Evolutionary conservation across 2,329 filamentous ascomycete species (phyloP).

Genomic region (Venturiaceae sp.): DNA sequence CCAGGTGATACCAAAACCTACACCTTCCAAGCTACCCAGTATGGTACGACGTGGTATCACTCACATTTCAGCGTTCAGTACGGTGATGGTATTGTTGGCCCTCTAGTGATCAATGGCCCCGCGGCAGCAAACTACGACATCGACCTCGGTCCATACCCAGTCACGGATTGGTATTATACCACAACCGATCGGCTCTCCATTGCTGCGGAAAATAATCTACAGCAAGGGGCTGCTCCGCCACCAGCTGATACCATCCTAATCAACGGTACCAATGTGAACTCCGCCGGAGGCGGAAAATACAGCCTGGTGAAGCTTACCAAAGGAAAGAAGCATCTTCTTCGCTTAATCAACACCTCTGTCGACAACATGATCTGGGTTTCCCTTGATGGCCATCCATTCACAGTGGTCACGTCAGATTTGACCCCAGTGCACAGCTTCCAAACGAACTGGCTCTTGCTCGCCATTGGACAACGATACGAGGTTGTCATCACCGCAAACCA

Average conservation of each 20-base stretch:
- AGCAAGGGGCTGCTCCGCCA: conserved; percentile 21
- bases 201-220: conserved; percentile 21
- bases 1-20: conserved; percentile 43
- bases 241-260: conserved; percentile 34
- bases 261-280: conserved; percentile 30
- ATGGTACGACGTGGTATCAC: conserved; percentile 22
- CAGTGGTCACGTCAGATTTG: conserved; percentile 11
- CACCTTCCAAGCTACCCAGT: conserved; percentile 39
- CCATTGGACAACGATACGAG: conserved; percentile 36
- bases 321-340: conserved; percentile 11
- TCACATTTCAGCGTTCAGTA: conserved; percentile 23
- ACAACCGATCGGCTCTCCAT: conserved; percentile 16
- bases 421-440: conserved; percentile 16
- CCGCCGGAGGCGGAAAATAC: conserved; percentile 24
- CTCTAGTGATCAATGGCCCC: conserved; percentile 22
- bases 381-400: conserved; percentile 10
- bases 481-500: conserved; percentile 36
- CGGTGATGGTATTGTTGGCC: conserved; percentile 20
- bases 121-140: conserved; percentile 22
- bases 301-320: conserved; percentile 22
- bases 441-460: conserved; percentile 25
- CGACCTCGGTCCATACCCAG: conserved; percentile 18
- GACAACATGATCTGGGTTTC: conserved; percentile 11
- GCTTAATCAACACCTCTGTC: conserved; percentile 11
- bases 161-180: conserved; percentile 21